phyloP scores from a whole-genome alignment of 495 filamentous ascomycete species.

The Lasiosphaeria miniovina region DNA sequence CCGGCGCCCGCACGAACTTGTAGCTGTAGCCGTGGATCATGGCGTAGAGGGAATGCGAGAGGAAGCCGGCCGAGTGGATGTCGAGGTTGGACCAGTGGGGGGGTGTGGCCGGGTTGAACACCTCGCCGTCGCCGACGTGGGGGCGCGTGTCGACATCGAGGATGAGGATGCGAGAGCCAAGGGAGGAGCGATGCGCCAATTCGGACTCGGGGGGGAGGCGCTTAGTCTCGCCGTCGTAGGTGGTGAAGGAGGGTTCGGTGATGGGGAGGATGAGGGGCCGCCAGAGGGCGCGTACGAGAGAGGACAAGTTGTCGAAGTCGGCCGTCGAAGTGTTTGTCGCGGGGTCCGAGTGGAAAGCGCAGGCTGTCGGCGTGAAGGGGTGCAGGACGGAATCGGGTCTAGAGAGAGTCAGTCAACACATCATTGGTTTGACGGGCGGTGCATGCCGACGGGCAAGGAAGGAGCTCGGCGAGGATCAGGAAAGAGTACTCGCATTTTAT shows the following conservation, averaged over 20 bases:
- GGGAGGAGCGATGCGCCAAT: slow-evolving; percentile 21
- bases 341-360: too few species aligned
- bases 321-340: too few species aligned
- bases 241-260: slow-evolving; percentile 22
- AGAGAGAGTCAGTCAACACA: too few species aligned
- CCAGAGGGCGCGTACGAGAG: slow-evolving; percentile 26
- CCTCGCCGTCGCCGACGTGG: slow-evolving; percentile 22
- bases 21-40: slow-evolving; percentile 54
- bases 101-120: slow-evolving; percentile 23
- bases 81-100: slow-evolving; percentile 21
- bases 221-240: slow-evolving; percentile 24
- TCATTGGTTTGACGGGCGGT: too few species aligned
- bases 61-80: slow-evolving; percentile 32
- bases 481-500: too few species aligned
- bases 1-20: slow-evolving; percentile 41
- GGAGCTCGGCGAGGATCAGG: too few species aligned
- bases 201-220: slow-evolving; percentile 20
- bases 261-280: slow-evolving; percentile 25
- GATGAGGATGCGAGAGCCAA: slow-evolving; percentile 37
- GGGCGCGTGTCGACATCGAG: slow-evolving; percentile 41
- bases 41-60: slow-evolving; percentile 45
- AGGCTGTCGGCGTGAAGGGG: too few species aligned
- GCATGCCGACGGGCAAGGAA: too few species aligned
- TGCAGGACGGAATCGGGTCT: too few species aligned
- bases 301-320: slow-evolving; percentile 16